These are phyloP conservation scores for Dictyostelium discoideum DNA, from an alignment of 78 protist species.

Conservation along the genomic window DNA sequence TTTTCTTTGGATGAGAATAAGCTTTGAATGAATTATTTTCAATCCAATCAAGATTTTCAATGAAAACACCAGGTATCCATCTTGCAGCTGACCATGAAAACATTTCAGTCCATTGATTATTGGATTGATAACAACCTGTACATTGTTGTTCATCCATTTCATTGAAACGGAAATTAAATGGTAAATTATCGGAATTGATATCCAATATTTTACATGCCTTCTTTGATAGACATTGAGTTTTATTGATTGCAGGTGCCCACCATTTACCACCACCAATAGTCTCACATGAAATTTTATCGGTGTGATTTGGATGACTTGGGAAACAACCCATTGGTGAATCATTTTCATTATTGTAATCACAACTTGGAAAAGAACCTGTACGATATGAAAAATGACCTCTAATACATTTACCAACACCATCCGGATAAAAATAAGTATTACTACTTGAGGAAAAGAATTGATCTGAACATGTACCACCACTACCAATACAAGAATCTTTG, in stretches of 20 bases:
- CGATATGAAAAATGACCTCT: background rate
- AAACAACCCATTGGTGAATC: conserved; percentile 69
- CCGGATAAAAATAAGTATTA: background rate
- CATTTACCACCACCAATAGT: background rate
- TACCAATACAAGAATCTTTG: background rate
- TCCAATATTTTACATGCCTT: conserved; percentile 22
- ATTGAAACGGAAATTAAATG: conserved; percentile 31
- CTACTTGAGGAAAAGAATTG: background rate
- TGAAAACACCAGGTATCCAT: conserved; percentile 30
- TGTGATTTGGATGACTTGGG: background rate
- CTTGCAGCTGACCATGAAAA: background rate
- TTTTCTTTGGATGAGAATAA: background rate
- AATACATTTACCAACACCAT: conserved; percentile 39
- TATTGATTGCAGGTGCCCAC: conserved; percentile 17
- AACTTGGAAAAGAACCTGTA: background rate
- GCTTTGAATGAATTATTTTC: background rate
- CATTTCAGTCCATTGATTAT: conserved; percentile 7
- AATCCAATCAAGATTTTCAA: background rate
- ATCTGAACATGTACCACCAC: conserved; percentile 34
- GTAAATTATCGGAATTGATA: background rate
- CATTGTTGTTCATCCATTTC: conserved; percentile 19
- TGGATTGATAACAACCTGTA: background rate
- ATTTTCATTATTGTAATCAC: conserved; percentile 2
- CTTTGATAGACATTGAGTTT: background rate
- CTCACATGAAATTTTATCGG: no score